Evolutionary conservation across 73 alveolate genomes (phyloP).

Genomic region (Halteria grandinella): DNA sequence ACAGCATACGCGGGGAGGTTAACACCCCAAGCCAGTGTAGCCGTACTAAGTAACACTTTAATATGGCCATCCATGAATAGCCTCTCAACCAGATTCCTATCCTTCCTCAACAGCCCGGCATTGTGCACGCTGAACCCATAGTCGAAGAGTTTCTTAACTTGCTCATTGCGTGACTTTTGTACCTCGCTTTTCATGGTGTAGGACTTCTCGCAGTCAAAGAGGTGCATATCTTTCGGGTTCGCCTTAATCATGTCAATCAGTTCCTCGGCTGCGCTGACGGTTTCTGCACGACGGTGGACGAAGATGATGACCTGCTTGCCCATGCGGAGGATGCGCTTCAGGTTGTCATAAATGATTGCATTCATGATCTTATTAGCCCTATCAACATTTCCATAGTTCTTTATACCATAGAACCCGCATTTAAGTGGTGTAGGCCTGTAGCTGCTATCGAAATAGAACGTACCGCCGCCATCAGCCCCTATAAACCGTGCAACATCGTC

Average conservation of each 20-base stretch:
- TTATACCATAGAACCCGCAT: constrained; percentile 96
- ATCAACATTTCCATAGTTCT: constrained; percentile 68
- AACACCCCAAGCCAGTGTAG: constrained; percentile 99
- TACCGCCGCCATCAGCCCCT: constrained; percentile 88
- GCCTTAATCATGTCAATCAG: constrained; percentile 66
- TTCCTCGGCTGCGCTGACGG: constrained; percentile 87
- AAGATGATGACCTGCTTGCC: constrained; percentile 97
- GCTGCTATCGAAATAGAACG: constrained; percentile 94
- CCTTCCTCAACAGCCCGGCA: constrained; percentile 98
- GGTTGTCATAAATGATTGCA: constrained; percentile 79
- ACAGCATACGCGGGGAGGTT: constrained; percentile 99
- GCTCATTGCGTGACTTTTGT: constrained; percentile 73
- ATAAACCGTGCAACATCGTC: constrained; percentile 97
- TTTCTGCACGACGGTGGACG: constrained; percentile 99
- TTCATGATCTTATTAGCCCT: constrained; percentile 87
- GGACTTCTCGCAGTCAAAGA: constrained; percentile 83
- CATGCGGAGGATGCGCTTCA: constrained; percentile 82
- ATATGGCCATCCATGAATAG: constrained; percentile 90
- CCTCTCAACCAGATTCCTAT: constrained; percentile 89
- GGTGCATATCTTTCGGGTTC: constrained; percentile 72
- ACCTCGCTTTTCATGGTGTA: constrained; percentile 72
- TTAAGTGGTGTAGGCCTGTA: constrained; percentile 99
- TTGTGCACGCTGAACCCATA: constrained; percentile 98
- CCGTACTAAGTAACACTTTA: constrained; percentile 94
- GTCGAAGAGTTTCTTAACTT: constrained; percentile 81